Percentiles rank a stretch among this genome's conserved stretches.
Conservation (phyloP, 2,329 filamentous ascomycete species). For the Aspergillus intermedius region DNA sequence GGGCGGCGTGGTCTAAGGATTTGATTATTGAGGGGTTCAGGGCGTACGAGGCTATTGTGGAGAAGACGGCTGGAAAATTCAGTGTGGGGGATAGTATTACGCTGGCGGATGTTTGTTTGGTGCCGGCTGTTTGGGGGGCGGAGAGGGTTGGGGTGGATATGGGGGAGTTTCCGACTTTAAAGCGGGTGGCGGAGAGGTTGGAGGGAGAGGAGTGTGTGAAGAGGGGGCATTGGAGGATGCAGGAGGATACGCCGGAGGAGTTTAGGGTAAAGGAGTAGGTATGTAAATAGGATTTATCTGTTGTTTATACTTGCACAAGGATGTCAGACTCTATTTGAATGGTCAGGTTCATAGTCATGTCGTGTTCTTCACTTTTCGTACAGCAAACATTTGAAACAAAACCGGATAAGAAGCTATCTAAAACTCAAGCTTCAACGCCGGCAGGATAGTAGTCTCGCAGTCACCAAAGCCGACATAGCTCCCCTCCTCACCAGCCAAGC, state of each 20-base stretch:
- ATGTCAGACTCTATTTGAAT: neutral
- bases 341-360: neutral
- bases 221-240: conserved; percentile 48
- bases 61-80: conserved; percentile 40
- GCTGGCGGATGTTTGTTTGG: conserved; percentile 53
- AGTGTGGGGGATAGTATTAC: conserved; percentile 52
- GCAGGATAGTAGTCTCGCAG: conserved; percentile 58
- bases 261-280: conserved; percentile 15
- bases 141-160: conserved; percentile 51
- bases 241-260: conserved; percentile 50
- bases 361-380: neutral
- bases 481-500: conserved; percentile 59
- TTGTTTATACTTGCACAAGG: neutral
- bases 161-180: conserved; percentile 42
- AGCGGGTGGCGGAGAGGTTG: conserved; percentile 42
- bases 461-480: conserved; percentile 71
- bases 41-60: conserved; percentile 48
- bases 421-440: conserved; percentile 30
- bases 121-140: conserved; percentile 55
- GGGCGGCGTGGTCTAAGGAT: conserved; percentile 47
- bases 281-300: neutral
- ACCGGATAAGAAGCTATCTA: conserved; percentile 1
- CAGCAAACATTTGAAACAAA: neutral
- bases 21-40: conserved; percentile 49
- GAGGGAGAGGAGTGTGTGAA: conserved; percentile 46